Conservation (phyloP, 2,329 filamentous ascomycete species). For the Calonectria ilicicola region DNA sequence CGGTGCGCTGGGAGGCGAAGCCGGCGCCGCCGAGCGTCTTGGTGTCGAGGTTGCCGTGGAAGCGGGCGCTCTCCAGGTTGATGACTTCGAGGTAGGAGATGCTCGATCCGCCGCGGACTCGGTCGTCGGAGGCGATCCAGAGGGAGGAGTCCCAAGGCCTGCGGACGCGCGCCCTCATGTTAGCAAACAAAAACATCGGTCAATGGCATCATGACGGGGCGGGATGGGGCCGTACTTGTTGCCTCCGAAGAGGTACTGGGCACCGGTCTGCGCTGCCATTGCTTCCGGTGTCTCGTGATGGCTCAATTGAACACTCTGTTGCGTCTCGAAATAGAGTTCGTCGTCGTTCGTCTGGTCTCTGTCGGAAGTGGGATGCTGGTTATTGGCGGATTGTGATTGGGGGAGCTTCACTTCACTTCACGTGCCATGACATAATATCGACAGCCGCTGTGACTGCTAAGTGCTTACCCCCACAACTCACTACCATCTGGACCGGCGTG, state of each 20-base stretch:
- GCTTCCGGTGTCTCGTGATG: neutral
- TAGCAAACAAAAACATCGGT: neutral
- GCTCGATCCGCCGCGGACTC: slow-evolving; percentile 80
- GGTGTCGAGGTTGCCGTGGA: slow-evolving; percentile 79
- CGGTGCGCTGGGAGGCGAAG: slow-evolving; percentile 83
- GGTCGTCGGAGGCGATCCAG: slow-evolving; percentile 80
- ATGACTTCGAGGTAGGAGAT: slow-evolving; percentile 60
- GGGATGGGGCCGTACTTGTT: slow-evolving; percentile 47
- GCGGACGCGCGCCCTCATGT: slow-evolving; percentile 5
- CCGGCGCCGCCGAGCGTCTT: slow-evolving; percentile 82
- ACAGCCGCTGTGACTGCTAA: neutral
- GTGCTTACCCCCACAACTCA: neutral
- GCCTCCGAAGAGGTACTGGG: slow-evolving; percentile 55
- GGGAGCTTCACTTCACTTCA: neutral
- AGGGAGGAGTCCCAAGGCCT: slow-evolving; percentile 70
- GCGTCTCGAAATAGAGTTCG: neutral
- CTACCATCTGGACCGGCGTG: neutral
- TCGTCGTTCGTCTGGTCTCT: neutral
- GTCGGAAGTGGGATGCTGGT: neutral
- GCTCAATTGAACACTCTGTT: slow-evolving; percentile 1
- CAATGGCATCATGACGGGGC: neutral
- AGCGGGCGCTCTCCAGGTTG: slow-evolving; percentile 60
- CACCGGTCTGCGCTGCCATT: slow-evolving; percentile 29
- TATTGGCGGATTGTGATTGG: neutral
- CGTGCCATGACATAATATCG: slow-evolving; percentile 20